Evolutionary conservation across 176 grass and related monocot species (phyloP).

Genomic region (Triticum dicoccoides): DNA sequence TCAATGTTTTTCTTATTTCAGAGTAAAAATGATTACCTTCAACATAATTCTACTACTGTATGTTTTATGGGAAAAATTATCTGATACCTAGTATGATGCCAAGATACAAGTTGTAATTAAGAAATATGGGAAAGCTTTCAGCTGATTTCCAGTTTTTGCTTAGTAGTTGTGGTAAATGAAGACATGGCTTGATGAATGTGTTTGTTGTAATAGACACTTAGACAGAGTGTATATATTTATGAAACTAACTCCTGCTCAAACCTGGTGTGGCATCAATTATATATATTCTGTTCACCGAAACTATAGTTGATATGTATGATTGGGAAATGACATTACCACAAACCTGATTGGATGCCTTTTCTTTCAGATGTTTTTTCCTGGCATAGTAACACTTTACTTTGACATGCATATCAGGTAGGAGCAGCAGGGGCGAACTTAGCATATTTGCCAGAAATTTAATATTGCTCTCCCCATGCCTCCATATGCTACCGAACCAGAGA

Average conservation of each 20-base stretch:
- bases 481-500: slow-evolving; percentile 50
- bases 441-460: slow-evolving; percentile 50
- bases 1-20: too few relatives aligned
- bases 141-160: too few relatives aligned
- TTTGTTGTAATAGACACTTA: too few relatives aligned
- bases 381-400: neutral
- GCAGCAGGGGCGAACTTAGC: slow-evolving; percentile 66
- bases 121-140: too few relatives aligned
- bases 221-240: neutral
- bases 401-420: slow-evolving; percentile 41
- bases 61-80: too few relatives aligned
- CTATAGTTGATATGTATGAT: neutral
- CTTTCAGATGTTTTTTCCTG: neutral
- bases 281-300: neutral
- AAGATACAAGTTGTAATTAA: too few relatives aligned
- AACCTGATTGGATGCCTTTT: neutral
- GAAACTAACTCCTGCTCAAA: too few relatives aligned
- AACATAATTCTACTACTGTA: too few relatives aligned
- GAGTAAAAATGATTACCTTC: too few relatives aligned
- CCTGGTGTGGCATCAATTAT: neutral
- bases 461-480: slow-evolving; percentile 66
- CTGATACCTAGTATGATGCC: too few relatives aligned
- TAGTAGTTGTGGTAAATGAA: too few relatives aligned
- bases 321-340: neutral
- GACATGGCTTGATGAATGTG: too few relatives aligned